Base-by-base conservation (phyloP, 805 yeast species). In the Kodamaea fukazawae region DNA sequence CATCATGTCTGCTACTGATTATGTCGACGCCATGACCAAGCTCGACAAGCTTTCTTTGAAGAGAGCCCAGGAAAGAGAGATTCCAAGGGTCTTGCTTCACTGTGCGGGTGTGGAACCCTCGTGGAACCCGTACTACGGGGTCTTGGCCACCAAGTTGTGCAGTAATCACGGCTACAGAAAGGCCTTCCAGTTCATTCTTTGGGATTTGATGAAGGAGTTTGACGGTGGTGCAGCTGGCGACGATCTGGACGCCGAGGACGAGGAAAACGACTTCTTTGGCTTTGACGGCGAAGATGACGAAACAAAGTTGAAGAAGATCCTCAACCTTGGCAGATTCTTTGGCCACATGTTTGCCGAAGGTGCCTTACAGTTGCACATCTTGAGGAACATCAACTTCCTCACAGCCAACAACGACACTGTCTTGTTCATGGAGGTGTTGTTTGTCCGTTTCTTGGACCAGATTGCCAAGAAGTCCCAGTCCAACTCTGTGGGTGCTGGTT, bases 1-100 rank as follows among this genome's bases (percentile, higher is more conserved):
- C 27, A 80, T 93, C 7, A 90, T 95, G 96, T 89, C 97, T 2
- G 93, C 96, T 4, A 83, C 83, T 48, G 99, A 93, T 60, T 93
- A 78, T 53, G 70, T 87, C 55, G 97, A 93, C 61, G 95, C 96
- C 0, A 81, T 81, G 49, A 78, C 84, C 12, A 84, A 89, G 46
- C 53, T 93, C 26, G 95, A 87, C 54, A 90, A 89, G 54, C 61
- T 93, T 38, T 75, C 80, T 18, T 69, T 93, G 50, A 90, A 86
- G 52, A 81, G 78, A 47, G 69, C 83, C 6, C 98, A 93, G 57
- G 83, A 84, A 50, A 69, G 86, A 33, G 99, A 93, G 51, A 85
- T 93, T 18, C 95, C 97, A 3, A 75, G 79, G 40, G 89, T 93
- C 7, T 54, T 93, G 25, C 62, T 87, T 35, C 97, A 91, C 54